phyloP scores from a whole-genome alignment of 2,329 filamentous ascomycete species.

The Plectosphaerella sp. region DNA sequence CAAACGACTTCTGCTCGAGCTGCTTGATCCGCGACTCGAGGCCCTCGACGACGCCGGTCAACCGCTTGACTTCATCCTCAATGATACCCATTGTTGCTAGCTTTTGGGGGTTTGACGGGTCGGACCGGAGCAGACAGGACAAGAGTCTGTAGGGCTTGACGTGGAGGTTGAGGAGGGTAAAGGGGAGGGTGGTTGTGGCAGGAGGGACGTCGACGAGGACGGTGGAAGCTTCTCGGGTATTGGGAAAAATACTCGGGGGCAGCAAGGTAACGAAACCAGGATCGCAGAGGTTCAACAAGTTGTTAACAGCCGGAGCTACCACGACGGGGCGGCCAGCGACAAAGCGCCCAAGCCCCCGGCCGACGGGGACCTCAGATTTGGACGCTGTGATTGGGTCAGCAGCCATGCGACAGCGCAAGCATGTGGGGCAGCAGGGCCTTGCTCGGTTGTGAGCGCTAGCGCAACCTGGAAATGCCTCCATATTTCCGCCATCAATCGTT shows the following conservation, averaged over 20 bases:
- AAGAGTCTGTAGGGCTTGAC: conserved; percentile 1
- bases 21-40: conserved; percentile 84
- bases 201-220: conserved; percentile 3
- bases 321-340: not conserved
- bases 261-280: not conserved
- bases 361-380: conserved; percentile 1
- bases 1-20: conserved; percentile 70
- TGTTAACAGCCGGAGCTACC: not conserved
- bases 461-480: conserved; percentile 4
- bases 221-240: conserved; percentile 2
- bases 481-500: conserved; percentile 10
- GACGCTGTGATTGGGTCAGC: conserved; percentile 5
- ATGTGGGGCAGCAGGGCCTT: conserved; percentile 8
- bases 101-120: conserved; percentile 15
- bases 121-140: conserved; percentile 12
- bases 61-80: conserved; percentile 77
- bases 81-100: conserved; percentile 75
- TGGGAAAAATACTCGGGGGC: conserved; percentile 1
- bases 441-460: conserved; percentile 10
- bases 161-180: conserved; percentile 1
- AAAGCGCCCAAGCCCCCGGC: conserved; percentile 6
- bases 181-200: conserved; percentile 5
- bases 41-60: conserved; percentile 77
- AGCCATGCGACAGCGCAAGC: conserved; percentile 1
- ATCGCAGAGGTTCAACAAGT: not conserved